Percentiles rank a stretch among this genome's conserved stretches.
These are phyloP conservation scores for Pythium pyrilobum DNA, from an alignment of 352 stramenopile species.

Conservation along the genomic window DNA sequence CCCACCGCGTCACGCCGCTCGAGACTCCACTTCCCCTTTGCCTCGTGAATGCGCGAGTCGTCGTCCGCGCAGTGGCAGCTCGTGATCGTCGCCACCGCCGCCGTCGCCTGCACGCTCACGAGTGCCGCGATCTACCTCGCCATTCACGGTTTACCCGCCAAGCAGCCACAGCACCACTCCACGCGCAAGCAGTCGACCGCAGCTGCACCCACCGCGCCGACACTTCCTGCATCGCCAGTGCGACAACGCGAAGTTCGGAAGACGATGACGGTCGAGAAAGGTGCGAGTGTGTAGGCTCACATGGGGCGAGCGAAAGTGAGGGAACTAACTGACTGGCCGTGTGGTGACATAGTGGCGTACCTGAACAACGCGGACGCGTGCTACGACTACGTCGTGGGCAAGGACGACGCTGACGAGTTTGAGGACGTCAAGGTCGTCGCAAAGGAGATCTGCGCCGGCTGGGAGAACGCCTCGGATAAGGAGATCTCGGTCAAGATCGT, in stretches of 20 bases:
- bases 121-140: conserved; percentile 44
- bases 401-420: conserved; percentile 60
- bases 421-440: conserved; percentile 76
- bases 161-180: conserved; percentile 12
- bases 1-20: no score
- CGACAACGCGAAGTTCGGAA: background rate
- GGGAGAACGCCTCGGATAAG: conserved; percentile 43
- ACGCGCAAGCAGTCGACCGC: background rate
- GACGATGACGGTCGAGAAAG: conserved; percentile 10
- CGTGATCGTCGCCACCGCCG: conserved; percentile 26
- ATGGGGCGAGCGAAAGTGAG: no score
- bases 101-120: conserved; percentile 56
- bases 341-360: conserved; percentile 46
- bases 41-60: conserved; percentile 18
- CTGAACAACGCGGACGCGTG: conserved; percentile 76
- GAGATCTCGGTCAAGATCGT: conserved; percentile 84
- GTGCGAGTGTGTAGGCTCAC: conserved; percentile 3
- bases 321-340: background rate
- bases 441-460: conserved; percentile 57
- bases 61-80: conserved; percentile 20
- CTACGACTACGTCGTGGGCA: conserved; percentile 65
- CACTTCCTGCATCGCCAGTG: background rate
- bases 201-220: background rate
- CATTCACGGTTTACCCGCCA: conserved; percentile 10
- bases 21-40: conserved; percentile 6